phyloP scores from a whole-genome alignment of 345 rosid genomes.

The Capsella bursapastoris region DNA sequence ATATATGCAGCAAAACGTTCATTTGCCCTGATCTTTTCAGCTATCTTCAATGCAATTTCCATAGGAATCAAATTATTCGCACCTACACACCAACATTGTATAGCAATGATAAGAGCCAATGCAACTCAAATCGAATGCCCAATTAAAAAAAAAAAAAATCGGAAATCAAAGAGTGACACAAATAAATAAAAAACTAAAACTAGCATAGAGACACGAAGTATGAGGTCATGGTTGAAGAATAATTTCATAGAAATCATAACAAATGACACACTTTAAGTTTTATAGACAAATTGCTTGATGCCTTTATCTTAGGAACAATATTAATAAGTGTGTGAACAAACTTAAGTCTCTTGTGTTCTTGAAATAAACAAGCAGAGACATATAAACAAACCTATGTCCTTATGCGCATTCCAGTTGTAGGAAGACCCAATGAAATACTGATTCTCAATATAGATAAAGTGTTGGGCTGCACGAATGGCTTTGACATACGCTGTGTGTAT shows the following conservation, averaged over 20 bases:
- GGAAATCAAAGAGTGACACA: background rate
- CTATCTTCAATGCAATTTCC: constrained; percentile 92
- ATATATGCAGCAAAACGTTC: constrained; percentile 87
- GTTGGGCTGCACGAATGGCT: constrained; percentile 88
- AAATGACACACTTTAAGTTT: constrained; percentile 2
- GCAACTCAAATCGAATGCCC: background rate
- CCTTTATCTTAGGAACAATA: background rate
- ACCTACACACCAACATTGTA: constrained; percentile 52
- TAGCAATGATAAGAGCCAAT: constrained; percentile 13
- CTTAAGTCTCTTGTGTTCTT: constrained; percentile 9
- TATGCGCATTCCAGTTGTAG: constrained; percentile 77
- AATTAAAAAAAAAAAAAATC: background rate
- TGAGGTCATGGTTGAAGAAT: constrained; percentile 4
- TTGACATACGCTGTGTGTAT: constrained; percentile 85
- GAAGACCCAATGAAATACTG: constrained; percentile 97
- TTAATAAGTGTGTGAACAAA: background rate
- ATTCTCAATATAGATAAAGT: constrained; percentile 85
- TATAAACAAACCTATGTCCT: constrained; percentile 59
- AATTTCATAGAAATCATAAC: constrained; percentile 1
- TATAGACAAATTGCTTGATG: constrained; percentile 6
- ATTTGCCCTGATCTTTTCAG: constrained; percentile 75
- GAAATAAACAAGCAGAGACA: constrained; percentile 10
- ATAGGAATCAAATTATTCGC: constrained; percentile 91
- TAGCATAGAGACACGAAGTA: constrained; percentile 10
- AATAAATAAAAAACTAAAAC: background rate